phyloP scores from a whole-genome alignment of 306 rosid genomes.

The Dryas drummondii region DNA sequence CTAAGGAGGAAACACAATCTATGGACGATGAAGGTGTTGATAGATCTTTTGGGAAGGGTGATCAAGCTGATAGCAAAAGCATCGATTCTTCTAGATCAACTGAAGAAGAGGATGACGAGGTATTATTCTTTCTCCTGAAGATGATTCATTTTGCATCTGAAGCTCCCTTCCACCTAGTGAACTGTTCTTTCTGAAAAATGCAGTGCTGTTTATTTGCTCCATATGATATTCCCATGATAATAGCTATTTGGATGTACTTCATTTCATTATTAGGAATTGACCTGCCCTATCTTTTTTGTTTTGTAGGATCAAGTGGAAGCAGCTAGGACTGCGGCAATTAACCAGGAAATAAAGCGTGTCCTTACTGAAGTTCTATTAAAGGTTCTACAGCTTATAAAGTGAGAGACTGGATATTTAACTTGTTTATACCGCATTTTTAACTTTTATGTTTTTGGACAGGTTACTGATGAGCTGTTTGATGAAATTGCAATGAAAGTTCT shows the following conservation, averaged over 20 bases:
- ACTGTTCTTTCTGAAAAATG: conserved; percentile 1
- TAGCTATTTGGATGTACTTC: conserved; percentile 6
- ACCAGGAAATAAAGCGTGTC: conserved; percentile 85
- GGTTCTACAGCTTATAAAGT: conserved; percentile 45
- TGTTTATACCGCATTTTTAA: conserved; percentile 30
- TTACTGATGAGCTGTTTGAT: conserved; percentile 93
- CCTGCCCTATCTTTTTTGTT: conserved; percentile 9
- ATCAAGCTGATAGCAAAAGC: conserved; percentile 76
- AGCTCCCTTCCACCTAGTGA: background rate
- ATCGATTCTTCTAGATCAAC: conserved; percentile 78
- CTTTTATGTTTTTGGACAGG: conserved; percentile 46
- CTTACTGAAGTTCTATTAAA: conserved; percentile 90
- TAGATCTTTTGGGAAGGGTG: conserved; percentile 51
- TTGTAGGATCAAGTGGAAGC: conserved; percentile 68
- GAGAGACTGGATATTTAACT: conserved; percentile 14
- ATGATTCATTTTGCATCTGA: conserved; percentile 2
- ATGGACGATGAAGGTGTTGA: conserved; percentile 52
- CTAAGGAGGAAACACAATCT: conserved; percentile 53
- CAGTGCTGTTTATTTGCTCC: conserved; percentile 5
- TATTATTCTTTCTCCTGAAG: conserved; percentile 31
- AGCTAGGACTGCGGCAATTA: conserved; percentile 81
- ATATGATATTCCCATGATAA: background rate
- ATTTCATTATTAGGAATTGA: conserved; percentile 7
- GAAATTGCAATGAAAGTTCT: conserved; percentile 91
- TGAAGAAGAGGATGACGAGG: conserved; percentile 98